A percentile compares a stretch with the other conserved stretches of the same genome.
Evolutionary conservation across 1,284 basidiomycete species (phyloP).

Genomic region (Cryptococcus depauperatus): DNA sequence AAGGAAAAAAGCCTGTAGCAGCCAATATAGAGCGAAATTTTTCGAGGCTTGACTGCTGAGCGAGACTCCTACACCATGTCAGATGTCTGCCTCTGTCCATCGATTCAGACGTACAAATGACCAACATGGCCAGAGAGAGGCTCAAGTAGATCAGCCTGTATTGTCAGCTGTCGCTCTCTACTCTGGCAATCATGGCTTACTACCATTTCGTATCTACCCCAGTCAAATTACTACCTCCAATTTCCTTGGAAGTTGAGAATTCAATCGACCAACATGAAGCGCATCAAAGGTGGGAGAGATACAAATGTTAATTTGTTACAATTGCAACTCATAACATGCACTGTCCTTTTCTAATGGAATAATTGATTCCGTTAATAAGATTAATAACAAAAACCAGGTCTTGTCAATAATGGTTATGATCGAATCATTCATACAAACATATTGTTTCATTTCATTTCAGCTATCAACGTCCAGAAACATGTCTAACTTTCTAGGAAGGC

Average conservation of each 20-base stretch:
- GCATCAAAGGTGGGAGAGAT: conserved; percentile 7
- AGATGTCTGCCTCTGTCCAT: background rate
- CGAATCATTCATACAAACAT: no score
- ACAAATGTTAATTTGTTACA: background rate
- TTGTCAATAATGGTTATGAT: no score
- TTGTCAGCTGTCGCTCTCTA: background rate
- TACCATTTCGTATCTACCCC: no score
- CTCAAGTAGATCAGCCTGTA: conserved; percentile 19
- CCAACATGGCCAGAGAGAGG: conserved; percentile 70
- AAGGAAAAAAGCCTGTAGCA: conserved; percentile 28
- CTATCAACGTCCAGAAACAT: conserved; percentile 1
- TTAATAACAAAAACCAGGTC: no score
- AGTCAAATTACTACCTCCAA: no score
- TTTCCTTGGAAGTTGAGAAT: no score
- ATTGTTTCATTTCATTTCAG: background rate
- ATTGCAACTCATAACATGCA: no score
- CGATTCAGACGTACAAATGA: conserved; percentile 52
- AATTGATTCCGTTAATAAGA: no score
- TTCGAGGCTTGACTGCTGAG: conserved; percentile 63
- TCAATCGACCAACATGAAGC: conserved; percentile 1
- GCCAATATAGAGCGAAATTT: conserved; percentile 61
- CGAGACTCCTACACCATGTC: conserved; percentile 43
- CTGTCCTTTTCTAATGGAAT: no score
- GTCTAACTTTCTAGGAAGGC: conserved; percentile 35
- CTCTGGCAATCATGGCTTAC: no score